A percentile compares a stretch with the other conserved stretches of the same genome.
Conservation (phyloP, 1,139 yeast genomes). For the Yamadazyma sp. region DNA sequence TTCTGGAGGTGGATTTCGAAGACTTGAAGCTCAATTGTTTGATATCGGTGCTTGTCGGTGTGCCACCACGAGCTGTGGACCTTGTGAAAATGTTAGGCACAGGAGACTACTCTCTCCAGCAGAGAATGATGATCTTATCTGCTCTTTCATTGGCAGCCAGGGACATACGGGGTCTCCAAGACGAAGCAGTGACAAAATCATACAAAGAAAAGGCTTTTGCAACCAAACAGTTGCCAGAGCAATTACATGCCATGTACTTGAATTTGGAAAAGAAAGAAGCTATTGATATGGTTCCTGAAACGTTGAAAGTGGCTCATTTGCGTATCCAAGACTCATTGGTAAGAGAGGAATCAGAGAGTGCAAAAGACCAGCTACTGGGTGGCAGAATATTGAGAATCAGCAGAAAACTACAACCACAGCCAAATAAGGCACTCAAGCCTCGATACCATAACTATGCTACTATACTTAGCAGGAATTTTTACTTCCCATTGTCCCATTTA, state of each 20-base stretch:
- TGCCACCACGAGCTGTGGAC: conserved; percentile 40
- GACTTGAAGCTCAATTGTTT: conserved; percentile 48
- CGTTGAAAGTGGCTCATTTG: conserved; percentile 8
- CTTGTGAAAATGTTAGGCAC: conserved; percentile 43
- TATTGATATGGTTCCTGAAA: conserved; percentile 7
- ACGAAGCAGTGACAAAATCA: conserved; percentile 40
- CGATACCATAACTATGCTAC: conserved; percentile 39
- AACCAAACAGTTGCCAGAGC: conserved; percentile 46
- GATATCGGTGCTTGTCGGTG: conserved; percentile 52
- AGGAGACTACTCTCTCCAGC: conserved; percentile 70
- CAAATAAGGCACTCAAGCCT: conserved; percentile 12
- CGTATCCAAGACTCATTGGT: conserved; percentile 35
- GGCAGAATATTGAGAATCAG: conserved; percentile 57
- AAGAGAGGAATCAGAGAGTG: conserved; percentile 37
- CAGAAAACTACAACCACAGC: conserved; percentile 11
- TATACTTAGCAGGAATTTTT: conserved; percentile 46
- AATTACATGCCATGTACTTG: conserved; percentile 40
- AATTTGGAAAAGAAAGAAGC: conserved; percentile 14
- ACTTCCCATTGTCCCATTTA: conserved; percentile 54
- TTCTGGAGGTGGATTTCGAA: conserved; percentile 51
- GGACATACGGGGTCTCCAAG: conserved; percentile 58
- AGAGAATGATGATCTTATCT: conserved; percentile 55
- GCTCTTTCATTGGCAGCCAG: conserved; percentile 59
- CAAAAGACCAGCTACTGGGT: conserved; percentile 39
- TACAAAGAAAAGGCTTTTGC: conserved; percentile 32